Evolutionary conservation across 2,329 filamentous ascomycete genomes (phyloP), one percentile per base, ranked within the genome.

Genomic region (Samsoniella hepiali): DNA sequence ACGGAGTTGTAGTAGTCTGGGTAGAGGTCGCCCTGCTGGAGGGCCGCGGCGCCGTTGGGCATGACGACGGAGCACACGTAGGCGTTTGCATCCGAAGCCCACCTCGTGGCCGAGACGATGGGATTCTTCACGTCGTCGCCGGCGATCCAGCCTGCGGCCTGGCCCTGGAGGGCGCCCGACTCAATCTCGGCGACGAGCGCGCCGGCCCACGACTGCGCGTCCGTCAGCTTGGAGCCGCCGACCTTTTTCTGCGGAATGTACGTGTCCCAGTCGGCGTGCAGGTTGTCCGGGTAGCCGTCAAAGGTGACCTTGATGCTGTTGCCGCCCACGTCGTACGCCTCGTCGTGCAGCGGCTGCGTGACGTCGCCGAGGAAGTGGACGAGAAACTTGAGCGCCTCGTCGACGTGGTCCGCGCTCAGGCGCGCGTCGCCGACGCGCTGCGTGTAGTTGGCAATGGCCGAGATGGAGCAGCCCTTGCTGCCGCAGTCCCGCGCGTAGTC

Each of bases 201-300:
- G 29, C 68, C 66, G 10, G 78, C 75, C 78, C 78, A 81, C 3
- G 71, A 66, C 69, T 74, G 73, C 2, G 78, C 78, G 3, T 74
- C 70, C 29, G 72, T 53, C 49, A 76, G 68, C 3, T 68, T 70
- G 34, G 69, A 70, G 65, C 76, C 77, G 62, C 77, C 77, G 1
- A 74, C 70, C 40, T 77, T 71, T 58, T 74, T 73, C 68, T 85
- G 78, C 11, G 83, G 81, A 65, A 88, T 86, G 57, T 79, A 75
- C 6, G 81, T 84, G 70, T 88, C 86, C 86, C 86, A 88, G 58
- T 84, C 78, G 5, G 81, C 71, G 71, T 88, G 86, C 6, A 89
- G 77, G 70, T 89, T 88, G 34, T 82, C 83, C 44, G 70, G 68
- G 31, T 79, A 75, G 15, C 79, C 61, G 45, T 36, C 61, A 58